These are phyloP conservation scores for Myriosclerotinia scirpicola DNA, from an alignment of 2,329 filamentous ascomycete species.

Conservation along the genomic window DNA sequence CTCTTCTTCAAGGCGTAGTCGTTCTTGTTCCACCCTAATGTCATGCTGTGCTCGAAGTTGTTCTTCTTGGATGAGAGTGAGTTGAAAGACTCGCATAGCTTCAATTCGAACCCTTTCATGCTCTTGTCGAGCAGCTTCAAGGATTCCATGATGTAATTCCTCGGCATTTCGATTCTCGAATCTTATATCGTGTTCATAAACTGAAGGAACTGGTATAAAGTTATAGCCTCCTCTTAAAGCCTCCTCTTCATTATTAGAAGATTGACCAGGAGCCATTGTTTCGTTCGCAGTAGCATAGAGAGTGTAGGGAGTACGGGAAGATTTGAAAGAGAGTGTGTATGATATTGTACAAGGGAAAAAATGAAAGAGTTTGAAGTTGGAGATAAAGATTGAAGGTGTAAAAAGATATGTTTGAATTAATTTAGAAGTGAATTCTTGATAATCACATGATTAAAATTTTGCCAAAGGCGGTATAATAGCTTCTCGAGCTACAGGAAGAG, in stretches of 20 bases:
- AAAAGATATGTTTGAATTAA: not conserved
- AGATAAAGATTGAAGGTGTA: not conserved
- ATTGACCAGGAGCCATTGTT: slow-evolving; percentile 19
- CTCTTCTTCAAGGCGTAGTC: slow-evolving; percentile 3
- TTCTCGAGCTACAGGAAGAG: not conserved
- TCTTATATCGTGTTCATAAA: slow-evolving; percentile 22
- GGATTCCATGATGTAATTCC: slow-evolving; percentile 49
- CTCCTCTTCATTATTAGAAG: slow-evolving; percentile 13
- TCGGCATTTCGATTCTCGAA: slow-evolving; percentile 31
- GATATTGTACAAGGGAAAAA: not conserved
- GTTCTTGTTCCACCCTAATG: slow-evolving; percentile 9
- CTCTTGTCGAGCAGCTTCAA: slow-evolving; percentile 63
- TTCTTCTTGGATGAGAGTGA: slow-evolving; percentile 50
- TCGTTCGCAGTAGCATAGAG: slow-evolving; percentile 7
- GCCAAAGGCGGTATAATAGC: not conserved
- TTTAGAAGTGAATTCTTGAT: slow-evolving; percentile 4
- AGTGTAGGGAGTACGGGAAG: not conserved
- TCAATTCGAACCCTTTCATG: slow-evolving; percentile 63
- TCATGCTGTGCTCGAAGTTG: slow-evolving; percentile 26
- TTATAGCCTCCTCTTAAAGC: slow-evolving; percentile 16
- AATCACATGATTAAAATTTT: slow-evolving; percentile 12
- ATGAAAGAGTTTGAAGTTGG: not conserved
- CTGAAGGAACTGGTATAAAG: slow-evolving; percentile 15
- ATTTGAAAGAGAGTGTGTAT: no score
- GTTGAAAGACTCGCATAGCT: slow-evolving; percentile 50